Evolutionary conservation across 306 rosid species (phyloP), one percentile per base, ranked within the genome.

Genomic region (Prunus mongolica): DNA sequence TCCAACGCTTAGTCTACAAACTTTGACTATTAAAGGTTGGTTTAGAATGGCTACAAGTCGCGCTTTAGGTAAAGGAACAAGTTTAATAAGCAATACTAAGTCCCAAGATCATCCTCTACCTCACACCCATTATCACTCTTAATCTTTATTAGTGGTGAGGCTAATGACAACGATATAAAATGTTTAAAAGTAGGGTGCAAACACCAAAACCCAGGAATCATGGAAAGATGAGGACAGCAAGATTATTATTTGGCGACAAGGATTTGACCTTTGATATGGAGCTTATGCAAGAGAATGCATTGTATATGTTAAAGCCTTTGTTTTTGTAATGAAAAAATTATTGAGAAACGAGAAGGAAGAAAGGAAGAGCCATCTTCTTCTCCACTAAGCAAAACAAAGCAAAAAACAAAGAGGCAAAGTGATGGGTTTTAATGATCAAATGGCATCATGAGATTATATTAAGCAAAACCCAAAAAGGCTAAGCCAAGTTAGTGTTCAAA

Each of bases 331-430:
- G 67, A 25, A 12, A 80, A 63, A 82, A 80, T 84, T 66, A 75
- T 84, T 77, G 80, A 47, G 54, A 73, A 76, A 10, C 19, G 76
- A 19, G 18, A 69, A 61, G 44, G 44, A 0, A 38, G 44, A 38
- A 13, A 47, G 52, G 52, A 74, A 51, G 71, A 69, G 71, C 72
- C 85, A 82, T 63, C 46, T 83, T 74, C 46, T 83, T 71, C 79
- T 82, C 81, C 92, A 91, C 89, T 14, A 84, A 86, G 86, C 68
- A 82, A 84, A 78, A 83, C 86, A 86, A 91, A 82, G 84, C 69
- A 67, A 56, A 61, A 52, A 50, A 75, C 67, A 72, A 73, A 75
- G 84, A 81, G 84, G 77, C 82, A 79, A 80, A 68, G 79, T 78
- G 85, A 80, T 73, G 30, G 85, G 80, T 80, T 71, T 68, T 58